A percentile compares a stretch with the other conserved stretches of the same genome.
phyloP scores from a whole-genome alignment of 345 rosid species.

The Citrus unshiu region DNA sequence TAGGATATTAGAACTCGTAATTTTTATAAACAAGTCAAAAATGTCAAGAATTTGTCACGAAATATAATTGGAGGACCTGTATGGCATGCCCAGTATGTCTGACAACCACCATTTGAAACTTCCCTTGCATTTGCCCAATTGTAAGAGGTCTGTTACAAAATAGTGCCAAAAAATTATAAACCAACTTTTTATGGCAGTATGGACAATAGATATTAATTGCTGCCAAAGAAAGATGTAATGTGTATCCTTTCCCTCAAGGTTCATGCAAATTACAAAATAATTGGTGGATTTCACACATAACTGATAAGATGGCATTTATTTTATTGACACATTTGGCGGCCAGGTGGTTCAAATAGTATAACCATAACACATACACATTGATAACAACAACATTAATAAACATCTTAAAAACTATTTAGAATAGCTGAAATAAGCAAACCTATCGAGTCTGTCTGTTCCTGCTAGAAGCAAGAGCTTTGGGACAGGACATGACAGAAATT shows the following conservation, averaged over 20 bases:
- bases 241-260: neutral
- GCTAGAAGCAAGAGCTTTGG: slow-evolving; percentile 89
- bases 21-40: neutral
- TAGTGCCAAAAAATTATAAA: neutral
- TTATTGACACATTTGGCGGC: neutral
- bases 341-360: neutral
- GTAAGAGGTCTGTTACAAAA: slow-evolving; percentile 65
- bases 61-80: slow-evolving; percentile 49
- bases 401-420: neutral
- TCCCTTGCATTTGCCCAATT: slow-evolving; percentile 99
- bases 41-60: neutral
- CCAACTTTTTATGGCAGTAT: neutral
- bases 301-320: neutral
- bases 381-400: neutral
- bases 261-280: neutral
- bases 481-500: slow-evolving; percentile 74
- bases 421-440: slow-evolving; percentile 17
- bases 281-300: neutral
- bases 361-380: neutral
- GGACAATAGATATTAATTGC: neutral
- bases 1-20: neutral
- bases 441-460: slow-evolving; percentile 88
- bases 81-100: slow-evolving; percentile 97
- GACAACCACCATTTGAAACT: slow-evolving; percentile 94
- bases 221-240: neutral